Conservation (phyloP, 495 filamentous ascomycete species). For the Amorphotheca resinae region DNA sequence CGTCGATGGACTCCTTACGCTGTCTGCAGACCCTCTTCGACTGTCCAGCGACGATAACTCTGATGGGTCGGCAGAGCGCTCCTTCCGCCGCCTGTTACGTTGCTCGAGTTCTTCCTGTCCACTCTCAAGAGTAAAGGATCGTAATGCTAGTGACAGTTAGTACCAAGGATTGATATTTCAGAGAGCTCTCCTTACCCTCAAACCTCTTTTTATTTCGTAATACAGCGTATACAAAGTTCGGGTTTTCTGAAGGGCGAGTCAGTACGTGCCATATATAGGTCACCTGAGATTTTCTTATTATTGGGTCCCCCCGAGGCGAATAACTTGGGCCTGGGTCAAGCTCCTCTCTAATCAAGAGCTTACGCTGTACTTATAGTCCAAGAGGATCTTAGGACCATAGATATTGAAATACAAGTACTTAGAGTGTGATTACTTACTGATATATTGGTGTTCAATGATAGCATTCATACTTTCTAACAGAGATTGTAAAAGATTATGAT, state of each 20-base stretch:
- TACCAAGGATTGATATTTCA: neutral
- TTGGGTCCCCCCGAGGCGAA: slow-evolving; percentile 1
- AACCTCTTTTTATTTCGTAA: slow-evolving; percentile 72
- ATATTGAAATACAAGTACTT: neutral
- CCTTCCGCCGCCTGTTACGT: slow-evolving; percentile 61
- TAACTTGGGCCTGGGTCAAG: neutral
- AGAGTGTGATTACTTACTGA: slow-evolving; percentile 53
- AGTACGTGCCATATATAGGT: neutral
- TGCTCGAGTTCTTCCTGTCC: slow-evolving; percentile 89
- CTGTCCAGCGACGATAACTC: slow-evolving; percentile 27
- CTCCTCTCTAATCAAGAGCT: neutral
- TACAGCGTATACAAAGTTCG: slow-evolving; percentile 70
- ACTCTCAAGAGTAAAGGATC: slow-evolving; percentile 89
- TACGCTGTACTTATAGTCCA: neutral
- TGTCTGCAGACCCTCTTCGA: slow-evolving; percentile 56
- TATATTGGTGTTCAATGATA: slow-evolving; percentile 84
- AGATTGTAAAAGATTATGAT: slow-evolving; percentile 69
- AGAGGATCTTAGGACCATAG: neutral
- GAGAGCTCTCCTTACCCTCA: slow-evolving; percentile 29
- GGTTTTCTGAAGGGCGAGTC: slow-evolving; percentile 47
- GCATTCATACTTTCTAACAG: slow-evolving; percentile 86
- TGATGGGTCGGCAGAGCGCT: slow-evolving; percentile 34
- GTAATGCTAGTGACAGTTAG: slow-evolving; percentile 40
- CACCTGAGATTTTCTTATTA: slow-evolving; percentile 6
- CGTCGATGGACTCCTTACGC: slow-evolving; percentile 49